Percentiles rank a stretch among this genome's conserved stretches.
Conservation (phyloP, 345 rosid genomes). For the Brassica incana region DNA sequence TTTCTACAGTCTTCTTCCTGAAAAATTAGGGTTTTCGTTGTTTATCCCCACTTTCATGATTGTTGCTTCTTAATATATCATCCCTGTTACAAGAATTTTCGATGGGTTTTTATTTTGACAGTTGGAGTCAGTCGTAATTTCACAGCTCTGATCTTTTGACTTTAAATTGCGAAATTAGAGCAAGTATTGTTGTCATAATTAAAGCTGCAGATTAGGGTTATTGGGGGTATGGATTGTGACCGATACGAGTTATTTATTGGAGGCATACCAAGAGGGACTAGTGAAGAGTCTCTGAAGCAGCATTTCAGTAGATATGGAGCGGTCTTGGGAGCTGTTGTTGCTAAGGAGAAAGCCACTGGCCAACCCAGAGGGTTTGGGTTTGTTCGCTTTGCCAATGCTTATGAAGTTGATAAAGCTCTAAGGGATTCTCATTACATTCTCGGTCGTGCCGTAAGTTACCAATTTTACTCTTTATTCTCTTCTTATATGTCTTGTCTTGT, state of each 20-base stretch:
- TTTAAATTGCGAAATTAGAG: background rate
- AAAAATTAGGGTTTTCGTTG: constrained; percentile 22
- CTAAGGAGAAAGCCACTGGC: constrained; percentile 50
- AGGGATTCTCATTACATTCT: constrained; percentile 54
- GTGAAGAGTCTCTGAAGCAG: constrained; percentile 50
- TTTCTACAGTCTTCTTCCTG: background rate
- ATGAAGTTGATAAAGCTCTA: constrained; percentile 58
- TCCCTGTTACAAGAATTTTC: constrained; percentile 6
- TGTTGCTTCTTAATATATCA: background rate
- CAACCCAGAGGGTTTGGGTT: constrained; percentile 66
- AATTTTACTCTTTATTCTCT: background rate
- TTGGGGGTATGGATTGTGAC: constrained; percentile 53
- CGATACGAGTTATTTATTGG: constrained; percentile 67
- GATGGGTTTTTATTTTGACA: constrained; percentile 10
- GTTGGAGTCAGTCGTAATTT: background rate
- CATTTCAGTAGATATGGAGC: constrained; percentile 71
- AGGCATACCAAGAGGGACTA: constrained; percentile 61
- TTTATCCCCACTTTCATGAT: background rate
- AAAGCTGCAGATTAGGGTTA: constrained; percentile 29
- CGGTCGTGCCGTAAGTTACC: constrained; percentile 65
- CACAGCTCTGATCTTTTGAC: background rate
- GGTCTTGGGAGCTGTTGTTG: constrained; percentile 53
- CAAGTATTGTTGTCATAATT: too few species aligned
- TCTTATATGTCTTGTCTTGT: background rate
- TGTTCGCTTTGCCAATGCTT: constrained; percentile 58